Percentiles rank a stretch among this genome's conserved stretches.
These are phyloP conservation scores for Suillus fuscotomentosus DNA, from an alignment of 768 basidiomycete genomes.

Conservation along the genomic window DNA sequence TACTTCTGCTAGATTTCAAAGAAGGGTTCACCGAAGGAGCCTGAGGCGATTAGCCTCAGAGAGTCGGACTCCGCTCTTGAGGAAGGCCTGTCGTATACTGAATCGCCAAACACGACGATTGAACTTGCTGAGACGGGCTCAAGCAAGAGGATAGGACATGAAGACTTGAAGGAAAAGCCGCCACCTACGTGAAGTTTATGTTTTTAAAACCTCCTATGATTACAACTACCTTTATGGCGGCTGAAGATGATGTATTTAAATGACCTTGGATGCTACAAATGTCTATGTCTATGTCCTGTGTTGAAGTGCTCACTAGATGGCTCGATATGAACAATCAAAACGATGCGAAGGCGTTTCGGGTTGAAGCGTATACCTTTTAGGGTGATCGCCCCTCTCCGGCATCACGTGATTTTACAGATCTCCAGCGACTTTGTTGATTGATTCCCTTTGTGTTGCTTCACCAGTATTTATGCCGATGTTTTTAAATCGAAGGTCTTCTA, in stretches of 20 bases:
- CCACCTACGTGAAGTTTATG: not conserved
- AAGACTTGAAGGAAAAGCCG: not conserved
- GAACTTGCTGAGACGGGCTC: not conserved
- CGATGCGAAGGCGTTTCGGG: not conserved
- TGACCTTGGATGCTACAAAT: not conserved
- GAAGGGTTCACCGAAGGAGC: not conserved
- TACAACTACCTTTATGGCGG: not conserved
- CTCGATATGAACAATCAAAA: not conserved
- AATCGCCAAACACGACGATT: not conserved
- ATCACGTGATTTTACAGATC: not conserved
- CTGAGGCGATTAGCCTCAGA: not conserved
- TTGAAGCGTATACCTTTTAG: too few relatives aligned
- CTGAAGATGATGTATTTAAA: not conserved
- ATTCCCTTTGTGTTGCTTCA: not conserved
- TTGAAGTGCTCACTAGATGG: not conserved
- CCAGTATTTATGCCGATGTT: not conserved
- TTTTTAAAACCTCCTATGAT: not conserved
- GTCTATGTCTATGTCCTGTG: not conserved
- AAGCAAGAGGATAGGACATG: not conserved
- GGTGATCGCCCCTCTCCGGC: too few relatives aligned
- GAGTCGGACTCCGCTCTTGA: not conserved
- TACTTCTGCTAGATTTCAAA: not conserved
- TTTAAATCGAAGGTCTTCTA: not conserved
- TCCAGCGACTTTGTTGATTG: not conserved
- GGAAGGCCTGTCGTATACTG: conserved; percentile 4